phyloP scores from a whole-genome alignment of 352 stramenopile species.

The Pythium coloratum region DNA sequence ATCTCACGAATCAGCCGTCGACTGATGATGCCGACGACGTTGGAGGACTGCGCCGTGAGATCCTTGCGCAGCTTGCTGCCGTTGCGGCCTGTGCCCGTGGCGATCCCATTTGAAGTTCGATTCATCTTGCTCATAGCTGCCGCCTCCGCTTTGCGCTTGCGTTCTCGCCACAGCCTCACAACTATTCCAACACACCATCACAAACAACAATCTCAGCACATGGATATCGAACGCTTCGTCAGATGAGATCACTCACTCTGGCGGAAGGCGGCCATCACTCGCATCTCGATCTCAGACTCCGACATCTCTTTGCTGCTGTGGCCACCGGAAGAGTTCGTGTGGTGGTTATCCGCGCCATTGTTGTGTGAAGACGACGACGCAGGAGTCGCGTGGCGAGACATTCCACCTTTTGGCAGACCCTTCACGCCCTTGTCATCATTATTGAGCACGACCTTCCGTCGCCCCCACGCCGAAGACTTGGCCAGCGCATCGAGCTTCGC shows the following conservation, averaged over 20 bases:
- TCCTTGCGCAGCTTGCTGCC: slow-evolving; percentile 54
- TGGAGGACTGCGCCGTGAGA: slow-evolving; percentile 54
- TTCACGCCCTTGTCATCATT: slow-evolving; percentile 34
- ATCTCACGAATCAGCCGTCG: slow-evolving; percentile 72
- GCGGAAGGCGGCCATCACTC: slow-evolving; percentile 53
- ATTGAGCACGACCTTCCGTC: slow-evolving; percentile 52
- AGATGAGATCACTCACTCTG: slow-evolving; percentile 38
- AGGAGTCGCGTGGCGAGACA: slow-evolving; percentile 26
- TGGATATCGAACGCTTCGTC: no score
- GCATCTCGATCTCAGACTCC: slow-evolving; percentile 34
- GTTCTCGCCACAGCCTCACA: slow-evolving; percentile 61
- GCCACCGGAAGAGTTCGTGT: not conserved
- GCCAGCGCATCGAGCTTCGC: slow-evolving; percentile 63
- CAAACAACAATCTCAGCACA: not conserved
- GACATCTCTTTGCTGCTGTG: slow-evolving; percentile 15
- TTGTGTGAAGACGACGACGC: not conserved
- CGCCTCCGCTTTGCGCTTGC: slow-evolving; percentile 47
- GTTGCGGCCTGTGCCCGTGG: slow-evolving; percentile 26
- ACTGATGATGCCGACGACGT: slow-evolving; percentile 76
- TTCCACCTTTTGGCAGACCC: not conserved
- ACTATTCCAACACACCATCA: slow-evolving; percentile 30
- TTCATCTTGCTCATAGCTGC: slow-evolving; percentile 55
- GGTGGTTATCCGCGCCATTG: not conserved
- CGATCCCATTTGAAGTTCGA: slow-evolving; percentile 27
- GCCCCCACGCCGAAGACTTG: slow-evolving; percentile 53